Percentiles rank a stretch among this genome's conserved stretches.
These are phyloP conservation scores for Colletotrichum salicis DNA, from an alignment of 2,329 filamentous ascomycete genomes.

Conservation along the genomic window DNA sequence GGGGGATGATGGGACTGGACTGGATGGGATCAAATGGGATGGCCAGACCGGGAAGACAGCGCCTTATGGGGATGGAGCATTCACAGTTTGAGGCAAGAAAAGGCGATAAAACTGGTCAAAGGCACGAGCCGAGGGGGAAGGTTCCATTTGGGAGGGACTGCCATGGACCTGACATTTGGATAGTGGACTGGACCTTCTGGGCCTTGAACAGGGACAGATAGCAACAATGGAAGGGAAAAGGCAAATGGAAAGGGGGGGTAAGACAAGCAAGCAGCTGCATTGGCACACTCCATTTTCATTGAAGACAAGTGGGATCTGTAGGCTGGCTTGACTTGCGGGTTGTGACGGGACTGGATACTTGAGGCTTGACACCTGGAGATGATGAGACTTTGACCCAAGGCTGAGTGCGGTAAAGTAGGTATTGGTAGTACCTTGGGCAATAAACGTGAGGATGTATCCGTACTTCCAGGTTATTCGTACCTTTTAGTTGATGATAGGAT, in stretches of 20 bases:
- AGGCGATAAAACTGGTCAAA: conserved; percentile 21
- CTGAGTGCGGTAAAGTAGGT: background rate
- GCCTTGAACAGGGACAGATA: background rate
- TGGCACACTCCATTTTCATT: background rate
- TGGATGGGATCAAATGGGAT: conserved; percentile 19
- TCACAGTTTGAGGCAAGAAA: conserved; percentile 16
- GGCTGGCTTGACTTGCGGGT: background rate
- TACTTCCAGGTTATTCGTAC: background rate
- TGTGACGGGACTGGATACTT: background rate
- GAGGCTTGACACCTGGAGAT: background rate
- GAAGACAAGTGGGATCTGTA: background rate
- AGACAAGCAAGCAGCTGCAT: background rate
- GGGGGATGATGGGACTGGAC: conserved; percentile 5
- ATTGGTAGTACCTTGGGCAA: background rate
- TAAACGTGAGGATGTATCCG: background rate
- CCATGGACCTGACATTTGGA: too few species aligned
- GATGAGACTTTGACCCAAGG: background rate
- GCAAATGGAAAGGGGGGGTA: background rate
- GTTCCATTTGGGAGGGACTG: background rate
- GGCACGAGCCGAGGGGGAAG: conserved; percentile 20
- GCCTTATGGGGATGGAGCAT: conserved; percentile 13
- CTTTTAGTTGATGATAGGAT: background rate
- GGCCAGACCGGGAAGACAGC: background rate
- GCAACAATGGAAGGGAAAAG: background rate
- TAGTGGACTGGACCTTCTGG: background rate